Percentiles rank a stretch among this genome's conserved stretches.
Evolutionary conservation across 148 eudicot species (phyloP).

Genomic region (Arctostaphylos glauca): DNA sequence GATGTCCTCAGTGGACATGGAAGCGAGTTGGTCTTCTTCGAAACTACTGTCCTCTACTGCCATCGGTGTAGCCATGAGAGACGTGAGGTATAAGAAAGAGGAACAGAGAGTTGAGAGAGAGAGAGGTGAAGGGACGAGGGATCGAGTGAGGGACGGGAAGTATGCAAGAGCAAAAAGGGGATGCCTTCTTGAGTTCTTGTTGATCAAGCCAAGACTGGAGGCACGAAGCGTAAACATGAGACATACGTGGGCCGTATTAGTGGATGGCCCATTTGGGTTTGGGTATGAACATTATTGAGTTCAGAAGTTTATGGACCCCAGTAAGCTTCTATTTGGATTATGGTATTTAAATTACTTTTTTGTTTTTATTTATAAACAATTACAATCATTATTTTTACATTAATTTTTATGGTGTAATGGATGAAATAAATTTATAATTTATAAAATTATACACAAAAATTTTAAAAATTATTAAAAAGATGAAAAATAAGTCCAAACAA

Average conservation of each 20-base stretch:
- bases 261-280: background rate
- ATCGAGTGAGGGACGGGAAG: too few relatives aligned
- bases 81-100: background rate
- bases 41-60: conserved; percentile 65
- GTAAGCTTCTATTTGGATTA: too few relatives aligned
- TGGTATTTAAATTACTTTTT: too few relatives aligned
- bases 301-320: too few relatives aligned
- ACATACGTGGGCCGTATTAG: background rate
- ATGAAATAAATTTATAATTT: too few relatives aligned
- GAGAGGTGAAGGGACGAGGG: background rate
- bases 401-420: too few relatives aligned
- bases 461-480: too few relatives aligned
- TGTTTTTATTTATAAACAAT: too few relatives aligned
- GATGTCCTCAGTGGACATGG: conserved; percentile 78
- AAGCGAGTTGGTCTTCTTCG: conserved; percentile 70
- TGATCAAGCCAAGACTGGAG: background rate
- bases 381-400: too few relatives aligned
- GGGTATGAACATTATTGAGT: background rate
- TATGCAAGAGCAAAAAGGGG: background rate
- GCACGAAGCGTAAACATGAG: background rate
- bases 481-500: too few relatives aligned
- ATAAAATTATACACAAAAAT: too few relatives aligned
- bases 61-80: conserved; percentile 72
- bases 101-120: background rate
- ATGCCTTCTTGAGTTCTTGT: background rate